Base-by-base conservation (phyloP, 2,329 filamentous ascomycete species). In the Diplodia mutila region DNA sequence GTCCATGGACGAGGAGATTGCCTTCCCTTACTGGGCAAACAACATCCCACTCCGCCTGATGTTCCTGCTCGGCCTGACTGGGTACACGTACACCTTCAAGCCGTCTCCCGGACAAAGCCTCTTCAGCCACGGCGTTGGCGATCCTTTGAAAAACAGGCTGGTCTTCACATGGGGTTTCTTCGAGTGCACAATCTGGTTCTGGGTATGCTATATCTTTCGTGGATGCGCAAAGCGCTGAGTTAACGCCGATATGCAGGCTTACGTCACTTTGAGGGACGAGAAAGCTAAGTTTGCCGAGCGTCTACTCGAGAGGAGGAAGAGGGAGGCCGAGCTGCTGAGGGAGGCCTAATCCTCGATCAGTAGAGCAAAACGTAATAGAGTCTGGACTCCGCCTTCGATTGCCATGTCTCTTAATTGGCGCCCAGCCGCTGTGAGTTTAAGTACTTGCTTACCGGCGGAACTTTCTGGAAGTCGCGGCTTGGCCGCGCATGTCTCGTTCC, bases 151-250 rank as follows among this genome's bases (percentile, higher is more conserved):
- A 82, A 97, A 96, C 76, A 87, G 92, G 61, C 82, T 97, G 49
- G 87, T 97, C 49, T 96, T 97, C 76, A 89, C 91, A 0, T 95
- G 93, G 79, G 89, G 88, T 9, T 95, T 97, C 74, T 75, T 97
- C 75, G 94, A 97, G 82, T 87, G 92, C 77, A 84, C 92, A 71
- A 86, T 86, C 69, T 97, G 93, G 92, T 93, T 97, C 79, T 97
- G 93, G 93, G 88, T 88, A 76, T 70, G 82, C 77, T 23, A 4
- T 6, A 12, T 4, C 14, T 16, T 21, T 8, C 7, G 3, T 18
- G n/a, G 21, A 1, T 2, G 49, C 5, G 34, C 9, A 12, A 27
- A 32, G 14, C 2, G 14, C 14, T 23, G 27, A 29, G 53, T 18
- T 57, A 46, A 71, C 71, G 61, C 69, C 32, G 16, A 16, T 21